Evolutionary conservation across 768 basidiomycete genomes (phyloP).

Genomic region (Dentipellis fragilis): DNA sequence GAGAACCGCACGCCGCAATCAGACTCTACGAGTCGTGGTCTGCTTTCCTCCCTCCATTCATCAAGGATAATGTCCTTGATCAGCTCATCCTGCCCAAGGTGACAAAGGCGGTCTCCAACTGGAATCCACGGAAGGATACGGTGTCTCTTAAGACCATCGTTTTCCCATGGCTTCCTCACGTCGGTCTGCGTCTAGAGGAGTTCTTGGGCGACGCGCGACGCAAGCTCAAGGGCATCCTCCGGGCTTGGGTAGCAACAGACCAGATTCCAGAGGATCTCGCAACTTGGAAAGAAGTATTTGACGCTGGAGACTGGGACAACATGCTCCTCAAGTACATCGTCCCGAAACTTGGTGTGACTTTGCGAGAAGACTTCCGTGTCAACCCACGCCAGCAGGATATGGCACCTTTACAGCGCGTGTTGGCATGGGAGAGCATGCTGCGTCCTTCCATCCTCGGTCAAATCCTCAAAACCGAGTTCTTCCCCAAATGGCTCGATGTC

Average conservation of each 20-base stretch:
- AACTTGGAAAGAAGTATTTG: constrained; percentile 75
- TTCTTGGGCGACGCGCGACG: constrained; percentile 82
- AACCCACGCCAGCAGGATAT: constrained; percentile 90
- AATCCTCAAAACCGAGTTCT: constrained; percentile 85
- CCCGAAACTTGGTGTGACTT: constrained; percentile 75
- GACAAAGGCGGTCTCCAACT: constrained; percentile 70
- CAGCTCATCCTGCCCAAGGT: constrained; percentile 94
- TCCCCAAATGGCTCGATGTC: constrained; percentile 93
- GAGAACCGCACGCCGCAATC: constrained; percentile 63
- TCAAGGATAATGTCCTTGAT: constrained; percentile 90
- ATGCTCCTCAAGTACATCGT: constrained; percentile 86
- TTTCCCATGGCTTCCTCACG: constrained; percentile 92
- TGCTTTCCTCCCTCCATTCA: constrained; percentile 78
- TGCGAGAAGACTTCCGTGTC: constrained; percentile 81
- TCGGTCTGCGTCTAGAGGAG: constrained; percentile 74
- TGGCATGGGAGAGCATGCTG: constrained; percentile 69
- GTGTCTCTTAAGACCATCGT: constrained; percentile 69
- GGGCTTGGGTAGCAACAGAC: constrained; percentile 65
- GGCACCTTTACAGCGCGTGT: constrained; percentile 64
- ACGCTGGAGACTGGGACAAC: constrained; percentile 78
- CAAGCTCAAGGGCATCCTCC: constrained; percentile 71
- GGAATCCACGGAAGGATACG: constrained; percentile 55
- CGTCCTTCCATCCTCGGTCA: constrained; percentile 72
- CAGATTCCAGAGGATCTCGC: constrained; percentile 65
- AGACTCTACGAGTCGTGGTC: constrained; percentile 85